Evolutionary conservation across 257 asterid species (phyloP), one percentile per base, ranked within the genome.

Genomic region (Penstemon eatonii): DNA sequence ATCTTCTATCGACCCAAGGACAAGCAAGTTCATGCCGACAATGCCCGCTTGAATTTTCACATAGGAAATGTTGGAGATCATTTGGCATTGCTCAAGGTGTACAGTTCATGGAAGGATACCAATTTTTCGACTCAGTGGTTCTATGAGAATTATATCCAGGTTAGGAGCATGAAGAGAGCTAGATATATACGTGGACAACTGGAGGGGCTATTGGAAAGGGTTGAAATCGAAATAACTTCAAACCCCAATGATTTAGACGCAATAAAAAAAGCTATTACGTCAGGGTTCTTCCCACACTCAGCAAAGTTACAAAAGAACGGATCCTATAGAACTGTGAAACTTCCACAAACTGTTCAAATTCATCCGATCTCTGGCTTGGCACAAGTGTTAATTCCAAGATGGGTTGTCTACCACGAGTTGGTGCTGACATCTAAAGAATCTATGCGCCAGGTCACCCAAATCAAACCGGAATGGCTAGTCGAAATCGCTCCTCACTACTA

Each of bases 1-100:
- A 89, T 92, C 42, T 92, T 92, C 69, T 92, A 92, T 81, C 89
- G 96, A 60, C 96, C 98, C 0, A 92, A 89, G 78, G 94, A 89
- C 65, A 92, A 89, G 76, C 94, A 89, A 75, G 92, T 87, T 42
- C 96, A 87, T 40, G 98, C 98, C 3, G 98, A 92, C 79, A 87
- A 87, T 75, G 98, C 98, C 25, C 87, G 96, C 54, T 3, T 84
- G 89, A 87, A 87, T 78, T 92, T 87, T 67, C 95, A 89, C 78
- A 73, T 72, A 82, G 96, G 95, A 40, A 87, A 86, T 75, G 96
- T 89, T 6, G 98, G 96, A 63, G 98, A 87, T 69, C 96, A 89
- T 70, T 81, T 89, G 25, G 95, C 96, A 41, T 64, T 89, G 68
- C 86, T 89, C 60, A 92, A 92, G 92, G 98, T 92, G 33, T 92